Evolutionary conservation across 1,284 basidiomycete genomes (phyloP), one percentile per base, ranked within the genome.

Genomic region (Austroboletus niveus): DNA sequence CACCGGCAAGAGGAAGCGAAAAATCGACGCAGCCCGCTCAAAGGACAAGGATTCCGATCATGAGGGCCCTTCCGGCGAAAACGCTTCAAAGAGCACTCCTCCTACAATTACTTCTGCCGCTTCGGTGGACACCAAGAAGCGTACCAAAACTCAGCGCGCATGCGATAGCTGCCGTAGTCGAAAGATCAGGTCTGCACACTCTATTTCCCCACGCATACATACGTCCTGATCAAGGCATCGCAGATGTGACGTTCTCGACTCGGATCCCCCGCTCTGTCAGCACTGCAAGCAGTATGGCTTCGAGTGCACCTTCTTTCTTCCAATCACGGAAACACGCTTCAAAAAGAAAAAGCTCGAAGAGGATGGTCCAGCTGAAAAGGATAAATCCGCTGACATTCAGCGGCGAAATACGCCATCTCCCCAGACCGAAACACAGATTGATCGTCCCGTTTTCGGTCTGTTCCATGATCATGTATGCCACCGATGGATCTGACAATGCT

Each of bases 251-350:
- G 77, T 92, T 56, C 74, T 93, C 5, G 89, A 92, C 60, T 69
- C 78, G 27, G 89, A 92, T 8, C 87, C 90, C 0, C 84, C 87
- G 12, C 62, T 84, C 47, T 94, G 92, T 64, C 86, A 89, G 60
- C 91, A 94, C 66, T 93, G 91, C 76, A 88, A 90, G 61, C 89
- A 94, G 68, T 93, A 93, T 64, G 81, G 84, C 39, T 90, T 94
- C 60, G 92, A 94, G 59, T 98, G 94, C 69, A 96, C 94, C 12
- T 98, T 95, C 73, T 97, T 97, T 77, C 81, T 98, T 20, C 96
- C 96, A 46, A 98, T 99, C 63, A 94, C 95, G 17, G 96, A 98
- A 70, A 99, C 95, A 0, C 85, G 95, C 12, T 98, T 98, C 80
- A 98, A 98, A 77, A 96, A 96, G 76, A 92, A 94, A 74, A 87